Evolutionary conservation across 805 yeast species (phyloP).

Genomic region (Candida bentonensis): DNA sequence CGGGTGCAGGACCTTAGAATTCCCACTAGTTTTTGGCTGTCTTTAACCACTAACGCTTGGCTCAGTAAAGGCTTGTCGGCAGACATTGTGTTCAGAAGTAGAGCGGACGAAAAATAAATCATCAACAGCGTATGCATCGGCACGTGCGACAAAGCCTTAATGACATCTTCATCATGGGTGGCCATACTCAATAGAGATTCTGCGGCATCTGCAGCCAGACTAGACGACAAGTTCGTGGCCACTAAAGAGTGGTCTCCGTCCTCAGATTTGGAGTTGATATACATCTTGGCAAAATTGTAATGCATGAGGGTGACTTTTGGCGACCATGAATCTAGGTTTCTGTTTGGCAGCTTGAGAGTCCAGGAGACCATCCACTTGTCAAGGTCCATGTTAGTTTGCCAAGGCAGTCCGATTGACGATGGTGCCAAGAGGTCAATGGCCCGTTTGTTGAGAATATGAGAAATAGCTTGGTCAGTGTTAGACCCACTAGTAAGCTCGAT

Average conservation of each 20-base stretch:
- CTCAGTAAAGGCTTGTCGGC: background rate
- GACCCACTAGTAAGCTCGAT: background rate
- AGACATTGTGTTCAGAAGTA: slow-evolving; percentile 24
- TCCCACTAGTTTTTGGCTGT: background rate
- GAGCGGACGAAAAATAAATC: slow-evolving; percentile 52
- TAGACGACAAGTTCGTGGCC: slow-evolving; percentile 7
- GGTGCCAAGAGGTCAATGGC: slow-evolving; percentile 39
- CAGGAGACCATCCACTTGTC: slow-evolving; percentile 75
- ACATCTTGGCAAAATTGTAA: slow-evolving; percentile 65
- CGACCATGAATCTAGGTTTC: slow-evolving; percentile 41
- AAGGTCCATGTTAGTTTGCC: slow-evolving; percentile 48
- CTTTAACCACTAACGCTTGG: background rate
- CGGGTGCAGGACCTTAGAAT: background rate
- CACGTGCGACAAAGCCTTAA: slow-evolving; percentile 41
- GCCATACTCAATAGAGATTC: slow-evolving; percentile 46
- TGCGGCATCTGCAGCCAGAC: slow-evolving; percentile 46
- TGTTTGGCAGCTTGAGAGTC: slow-evolving; percentile 50
- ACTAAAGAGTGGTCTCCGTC: slow-evolving; percentile 6
- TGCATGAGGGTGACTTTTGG: slow-evolving; percentile 56
- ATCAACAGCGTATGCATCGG: slow-evolving; percentile 64
- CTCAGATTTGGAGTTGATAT: slow-evolving; percentile 32
- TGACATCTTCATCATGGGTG: slow-evolving; percentile 43
- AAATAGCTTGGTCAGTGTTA: slow-evolving; percentile 1
- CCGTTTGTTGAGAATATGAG: background rate
- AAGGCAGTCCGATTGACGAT: slow-evolving; percentile 50